Percentiles rank a stretch among this genome's conserved stretches.
Conservation (phyloP, 768 basidiomycete species). For the Trametes gibbosa region DNA sequence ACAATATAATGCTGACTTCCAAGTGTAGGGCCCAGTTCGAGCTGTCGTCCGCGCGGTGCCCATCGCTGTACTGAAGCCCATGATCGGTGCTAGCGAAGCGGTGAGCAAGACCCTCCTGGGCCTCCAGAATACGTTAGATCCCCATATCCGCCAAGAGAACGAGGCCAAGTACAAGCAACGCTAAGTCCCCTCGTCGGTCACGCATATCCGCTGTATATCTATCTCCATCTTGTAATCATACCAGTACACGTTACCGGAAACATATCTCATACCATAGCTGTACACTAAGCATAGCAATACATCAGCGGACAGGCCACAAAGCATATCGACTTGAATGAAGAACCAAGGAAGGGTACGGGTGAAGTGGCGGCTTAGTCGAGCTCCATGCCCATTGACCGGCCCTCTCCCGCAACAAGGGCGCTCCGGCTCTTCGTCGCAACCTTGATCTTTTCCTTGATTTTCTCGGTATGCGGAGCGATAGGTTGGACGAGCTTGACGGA, state of each 20-base stretch:
- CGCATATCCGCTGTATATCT: conserved; percentile 10
- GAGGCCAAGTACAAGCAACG: conserved; percentile 94
- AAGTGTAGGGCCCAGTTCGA: conserved; percentile 76
- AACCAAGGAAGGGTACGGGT: not conserved
- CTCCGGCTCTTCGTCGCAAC: conserved; percentile 59
- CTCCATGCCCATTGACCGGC: conserved; percentile 90
- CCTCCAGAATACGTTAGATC: conserved; percentile 90
- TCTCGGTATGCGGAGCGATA: conserved; percentile 44
- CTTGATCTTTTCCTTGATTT: conserved; percentile 76
- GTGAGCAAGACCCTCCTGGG: conserved; percentile 94
- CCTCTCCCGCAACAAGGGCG: conserved; percentile 79
- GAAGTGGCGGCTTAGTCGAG: conserved; percentile 50
- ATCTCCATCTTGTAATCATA: conserved; percentile 21
- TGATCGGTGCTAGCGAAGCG: conserved; percentile 97
- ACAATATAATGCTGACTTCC: conserved; percentile 1
- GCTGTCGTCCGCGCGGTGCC: conserved; percentile 97
- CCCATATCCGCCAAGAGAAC: conserved; percentile 74
- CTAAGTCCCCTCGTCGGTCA: conserved; percentile 29
- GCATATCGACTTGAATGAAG: conserved; percentile 11
- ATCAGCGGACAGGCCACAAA: conserved; percentile 14
- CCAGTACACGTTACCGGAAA: conserved; percentile 12
- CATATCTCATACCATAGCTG: conserved; percentile 21
- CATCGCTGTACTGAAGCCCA: conserved; percentile 94
- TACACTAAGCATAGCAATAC: conserved; percentile 22
- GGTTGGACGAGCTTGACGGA: conserved; percentile 71